A percentile compares a stretch with the other conserved stretches of the same genome.
These are phyloP conservation scores for Hirsutella rhossiliensis DNA, from an alignment of 2,329 filamentous ascomycete species.

Conservation along the genomic window DNA sequence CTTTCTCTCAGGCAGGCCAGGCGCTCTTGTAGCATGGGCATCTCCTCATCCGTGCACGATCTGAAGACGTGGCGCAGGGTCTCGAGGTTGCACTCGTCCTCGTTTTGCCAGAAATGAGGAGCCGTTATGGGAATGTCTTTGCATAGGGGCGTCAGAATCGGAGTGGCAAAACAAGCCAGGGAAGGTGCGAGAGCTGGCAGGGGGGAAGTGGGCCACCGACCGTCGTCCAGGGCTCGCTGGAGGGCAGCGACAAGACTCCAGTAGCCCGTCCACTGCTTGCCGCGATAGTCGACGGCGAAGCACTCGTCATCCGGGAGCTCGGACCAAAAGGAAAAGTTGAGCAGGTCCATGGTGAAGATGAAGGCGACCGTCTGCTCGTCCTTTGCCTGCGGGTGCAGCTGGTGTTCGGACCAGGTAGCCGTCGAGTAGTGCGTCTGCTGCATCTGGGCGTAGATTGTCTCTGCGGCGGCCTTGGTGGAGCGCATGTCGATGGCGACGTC, in stretches of 20 bases:
- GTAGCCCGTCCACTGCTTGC: conserved; percentile 81
- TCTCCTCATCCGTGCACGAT: conserved; percentile 74
- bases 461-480: conserved; percentile 71
- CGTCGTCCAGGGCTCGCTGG: conserved; percentile 80
- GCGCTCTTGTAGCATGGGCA: conserved; percentile 71
- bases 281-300: conserved; percentile 74
- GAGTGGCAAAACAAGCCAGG: neutral
- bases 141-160: neutral
- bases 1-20: conserved; percentile 73
- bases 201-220: conserved; percentile 19
- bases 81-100: conserved; percentile 64
- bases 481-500: conserved; percentile 83
- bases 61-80: conserved; percentile 69
- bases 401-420: conserved; percentile 75
- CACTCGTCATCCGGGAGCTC: conserved; percentile 55
- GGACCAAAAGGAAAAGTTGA: conserved; percentile 98
- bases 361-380: conserved; percentile 76
- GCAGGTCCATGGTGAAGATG: conserved; percentile 91
- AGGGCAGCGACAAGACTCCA: conserved; percentile 85
- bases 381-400: conserved; percentile 75
- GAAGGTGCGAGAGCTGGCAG: neutral
- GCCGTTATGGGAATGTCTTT: conserved; percentile 78
- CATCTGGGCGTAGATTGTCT: conserved; percentile 71
- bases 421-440: conserved; percentile 73
- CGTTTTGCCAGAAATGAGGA: conserved; percentile 73